Evolutionary conservation across 2,329 filamentous ascomycete species (phyloP).

Genomic region (Pyricularia sp.): DNA sequence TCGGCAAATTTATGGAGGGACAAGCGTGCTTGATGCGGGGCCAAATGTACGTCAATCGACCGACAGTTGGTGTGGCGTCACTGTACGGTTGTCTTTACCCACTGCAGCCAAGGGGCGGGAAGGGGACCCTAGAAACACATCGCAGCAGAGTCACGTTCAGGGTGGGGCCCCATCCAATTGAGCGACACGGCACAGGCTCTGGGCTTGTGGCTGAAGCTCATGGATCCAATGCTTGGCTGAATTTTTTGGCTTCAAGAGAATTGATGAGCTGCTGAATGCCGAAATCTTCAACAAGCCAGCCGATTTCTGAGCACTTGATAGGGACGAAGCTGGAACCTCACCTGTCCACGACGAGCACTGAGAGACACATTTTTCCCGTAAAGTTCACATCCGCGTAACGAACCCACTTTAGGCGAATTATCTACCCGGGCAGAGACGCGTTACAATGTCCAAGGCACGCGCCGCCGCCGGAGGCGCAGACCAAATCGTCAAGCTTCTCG

Average conservation of each 20-base stretch:
- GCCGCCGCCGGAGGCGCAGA: conserved; percentile 36
- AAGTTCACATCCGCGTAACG: neutral
- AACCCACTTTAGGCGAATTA: neutral
- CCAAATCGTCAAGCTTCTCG: conserved; percentile 92
- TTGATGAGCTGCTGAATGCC: neutral
- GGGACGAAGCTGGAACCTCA: neutral
- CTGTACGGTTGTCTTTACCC: neutral
- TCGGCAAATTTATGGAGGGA: neutral
- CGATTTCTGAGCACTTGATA: neutral
- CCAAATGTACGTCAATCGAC: neutral
- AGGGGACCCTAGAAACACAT: neutral
- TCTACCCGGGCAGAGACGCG: neutral
- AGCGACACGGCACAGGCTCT: neutral
- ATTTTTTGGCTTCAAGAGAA: neutral
- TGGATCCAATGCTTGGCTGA: neutral
- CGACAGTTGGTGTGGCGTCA: neutral
- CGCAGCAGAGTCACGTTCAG: neutral
- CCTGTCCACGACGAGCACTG: neutral
- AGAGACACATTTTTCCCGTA: neutral
- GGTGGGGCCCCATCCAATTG: neutral
- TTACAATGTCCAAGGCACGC: conserved; percentile 42
- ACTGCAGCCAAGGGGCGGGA: neutral
- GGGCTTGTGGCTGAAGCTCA: neutral
- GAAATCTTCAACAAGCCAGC: neutral
- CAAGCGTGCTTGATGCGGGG: neutral